Evolutionary conservation across 768 basidiomycete species (phyloP).

Genomic region (Lactarius deliciosus): DNA sequence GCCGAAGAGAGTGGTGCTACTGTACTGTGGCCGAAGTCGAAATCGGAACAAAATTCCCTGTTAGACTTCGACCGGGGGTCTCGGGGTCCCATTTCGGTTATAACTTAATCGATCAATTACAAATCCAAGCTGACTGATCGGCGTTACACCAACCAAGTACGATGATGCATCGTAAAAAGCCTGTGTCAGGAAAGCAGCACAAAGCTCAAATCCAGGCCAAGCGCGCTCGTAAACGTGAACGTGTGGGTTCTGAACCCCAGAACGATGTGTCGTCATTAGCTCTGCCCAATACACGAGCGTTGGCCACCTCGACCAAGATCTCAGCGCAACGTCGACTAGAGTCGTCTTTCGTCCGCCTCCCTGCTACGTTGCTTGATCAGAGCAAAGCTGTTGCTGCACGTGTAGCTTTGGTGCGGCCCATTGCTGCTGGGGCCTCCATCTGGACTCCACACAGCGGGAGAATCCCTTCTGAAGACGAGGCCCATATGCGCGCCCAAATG

Average conservation of each 20-base stretch:
- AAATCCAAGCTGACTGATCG: not conserved
- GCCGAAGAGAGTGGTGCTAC: not conserved
- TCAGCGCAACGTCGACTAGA: slow-evolving; percentile 51
- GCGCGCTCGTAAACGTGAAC: slow-evolving; percentile 84
- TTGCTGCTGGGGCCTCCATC: slow-evolving; percentile 43
- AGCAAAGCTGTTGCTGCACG: slow-evolving; percentile 57
- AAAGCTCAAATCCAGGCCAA: slow-evolving; percentile 74
- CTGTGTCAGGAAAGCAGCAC: slow-evolving; percentile 65
- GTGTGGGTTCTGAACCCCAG: slow-evolving; percentile 56
- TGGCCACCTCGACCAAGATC: slow-evolving; percentile 34
- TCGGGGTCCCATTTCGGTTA: no score
- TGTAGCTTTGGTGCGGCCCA: slow-evolving; percentile 55
- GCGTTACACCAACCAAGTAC: no score
- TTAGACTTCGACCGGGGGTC: no score
- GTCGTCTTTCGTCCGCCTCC: slow-evolving; percentile 66
- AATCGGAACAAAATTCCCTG: no score
- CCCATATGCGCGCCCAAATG: slow-evolving; percentile 29
- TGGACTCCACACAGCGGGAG: slow-evolving; percentile 26
- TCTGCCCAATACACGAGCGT: slow-evolving; percentile 30
- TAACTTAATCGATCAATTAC: not conserved
- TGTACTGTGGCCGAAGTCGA: not conserved
- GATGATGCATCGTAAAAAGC: slow-evolving; percentile 42
- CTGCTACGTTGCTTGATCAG: slow-evolving; percentile 57
- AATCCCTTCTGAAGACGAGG: slow-evolving; percentile 14
- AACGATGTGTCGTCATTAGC: slow-evolving; percentile 29